Evolutionary conservation across 176 grass and related monocot species (phyloP).

Genomic region (Panicum miliaceum): DNA sequence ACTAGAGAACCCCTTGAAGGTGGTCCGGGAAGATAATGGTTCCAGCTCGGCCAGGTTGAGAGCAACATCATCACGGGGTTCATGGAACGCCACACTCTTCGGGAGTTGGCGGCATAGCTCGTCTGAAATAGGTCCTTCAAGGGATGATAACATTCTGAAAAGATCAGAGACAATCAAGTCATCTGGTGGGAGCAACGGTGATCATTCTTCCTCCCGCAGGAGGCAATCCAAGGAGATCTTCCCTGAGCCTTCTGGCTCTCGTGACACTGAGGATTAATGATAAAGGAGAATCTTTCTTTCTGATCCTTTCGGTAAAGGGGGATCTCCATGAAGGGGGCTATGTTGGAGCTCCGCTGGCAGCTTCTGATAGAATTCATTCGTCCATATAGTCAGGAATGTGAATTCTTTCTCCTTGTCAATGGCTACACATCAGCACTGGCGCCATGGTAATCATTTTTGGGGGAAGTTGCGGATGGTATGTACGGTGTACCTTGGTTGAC

Average conservation of each 20-base stretch:
- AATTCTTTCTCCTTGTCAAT: constrained; percentile 30
- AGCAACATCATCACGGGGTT: constrained; percentile 91
- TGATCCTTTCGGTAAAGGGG: constrained; percentile 38
- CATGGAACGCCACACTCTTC: constrained; percentile 91
- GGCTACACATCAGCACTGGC: constrained; percentile 32
- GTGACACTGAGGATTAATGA: constrained; percentile 79
- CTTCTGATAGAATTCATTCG: constrained; percentile 33
- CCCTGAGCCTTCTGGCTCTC: constrained; percentile 75
- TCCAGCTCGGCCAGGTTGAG: constrained; percentile 75
- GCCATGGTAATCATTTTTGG: constrained; percentile 47
- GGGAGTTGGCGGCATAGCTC: constrained; percentile 91
- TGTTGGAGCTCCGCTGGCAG: constrained; percentile 32
- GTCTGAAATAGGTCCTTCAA: constrained; percentile 70
- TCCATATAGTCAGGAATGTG: constrained; percentile 13
- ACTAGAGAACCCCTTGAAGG: constrained; percentile 91
- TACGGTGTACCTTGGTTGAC: constrained; percentile 36
- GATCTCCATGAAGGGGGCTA: neutral
- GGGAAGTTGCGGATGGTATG: constrained; percentile 31
- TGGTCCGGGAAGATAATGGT: constrained; percentile 85
- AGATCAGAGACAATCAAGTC: constrained; percentile 77
- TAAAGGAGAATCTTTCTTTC: neutral
- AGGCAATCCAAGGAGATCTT: constrained; percentile 83
- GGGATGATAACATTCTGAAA: constrained; percentile 66
- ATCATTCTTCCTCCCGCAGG: constrained; percentile 78
- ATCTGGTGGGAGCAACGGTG: constrained; percentile 86